Evolutionary conservation across 768 basidiomycete genomes (phyloP), one percentile per base, ranked within the genome.

Genomic region (Suillus brevipes): DNA sequence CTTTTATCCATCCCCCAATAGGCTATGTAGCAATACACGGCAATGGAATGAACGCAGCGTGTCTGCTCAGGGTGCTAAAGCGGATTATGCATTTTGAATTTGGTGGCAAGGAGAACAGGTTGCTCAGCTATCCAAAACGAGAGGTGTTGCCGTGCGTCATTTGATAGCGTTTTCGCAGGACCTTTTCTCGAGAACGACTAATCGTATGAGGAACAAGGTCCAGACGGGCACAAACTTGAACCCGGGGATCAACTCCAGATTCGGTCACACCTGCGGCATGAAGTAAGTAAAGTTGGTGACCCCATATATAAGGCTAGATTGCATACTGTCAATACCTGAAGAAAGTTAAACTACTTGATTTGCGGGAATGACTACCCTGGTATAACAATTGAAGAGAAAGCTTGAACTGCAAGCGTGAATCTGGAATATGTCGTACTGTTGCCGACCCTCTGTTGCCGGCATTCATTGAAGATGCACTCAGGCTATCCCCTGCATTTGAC

Each of bases 151-250:
- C 72, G 71, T 72, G 76, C 72, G 72, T 73, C 69, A 76, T 73
- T 70, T 78, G 76, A 76, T 76, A 75, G 75, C 68, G 76, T 76
- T 64, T 73, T 78, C 69, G 40, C 68, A 77, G 68, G 72, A 65
- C 65, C 64, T 74, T 75, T 75, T 67, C 72, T 76, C 73, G 75
- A 76, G 75, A 74, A 76, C 75, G 73, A 77, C 72, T 78, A 75
- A 76, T 76, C 67, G 61, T 63, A 73, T 68, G 69, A 70, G 75
- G 73, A 68, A 70, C 69, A 59, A 66, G 60, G 58, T 42, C 52
- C 70, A 57, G 55, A 65, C 50, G 63, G 64, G 64, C 65, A 66
- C 70, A 50, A 45, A 25, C 65, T 68, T 60, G 56, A 61, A 60
- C 42, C 65, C 65, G 70, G 75, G 55, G 56, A 65, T 66, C 65